Conservation (phyloP, 1,284 basidiomycete species). For the Pseudozyma hubeiensis region DNA sequence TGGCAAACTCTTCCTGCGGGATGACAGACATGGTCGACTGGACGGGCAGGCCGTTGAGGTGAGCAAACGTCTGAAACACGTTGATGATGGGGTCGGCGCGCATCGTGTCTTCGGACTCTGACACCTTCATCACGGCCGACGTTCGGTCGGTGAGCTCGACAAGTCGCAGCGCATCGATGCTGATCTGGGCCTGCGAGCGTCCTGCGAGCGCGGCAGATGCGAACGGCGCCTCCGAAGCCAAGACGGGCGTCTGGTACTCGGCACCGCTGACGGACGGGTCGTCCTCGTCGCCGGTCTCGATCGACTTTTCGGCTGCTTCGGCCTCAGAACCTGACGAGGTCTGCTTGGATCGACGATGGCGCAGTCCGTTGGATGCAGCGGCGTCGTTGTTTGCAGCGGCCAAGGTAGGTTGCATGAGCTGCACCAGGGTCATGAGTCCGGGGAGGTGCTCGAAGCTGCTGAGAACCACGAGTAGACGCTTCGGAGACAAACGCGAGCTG, state of each 20-base stretch:
- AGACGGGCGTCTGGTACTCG: conserved; percentile 40
- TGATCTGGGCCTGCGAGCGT: conserved; percentile 43
- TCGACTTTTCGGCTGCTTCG: conserved; percentile 23
- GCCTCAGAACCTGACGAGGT: conserved; percentile 25
- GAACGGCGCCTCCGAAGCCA: conserved; percentile 41
- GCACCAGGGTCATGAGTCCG: conserved; percentile 72
- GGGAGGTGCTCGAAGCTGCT: conserved; percentile 87
- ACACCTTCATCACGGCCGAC: conserved; percentile 84
- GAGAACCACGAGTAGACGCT: conserved; percentile 83
- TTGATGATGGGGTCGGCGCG: conserved; percentile 82
- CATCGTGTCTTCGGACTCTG: conserved; percentile 76
- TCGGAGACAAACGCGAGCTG: conserved; percentile 30
- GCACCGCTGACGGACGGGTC: conserved; percentile 35
- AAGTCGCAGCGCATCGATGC: conserved; percentile 58
- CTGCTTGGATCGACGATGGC: conserved; percentile 28
- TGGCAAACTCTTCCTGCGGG: conserved; percentile 78
- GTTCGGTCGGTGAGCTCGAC: conserved; percentile 84
- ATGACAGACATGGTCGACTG: conserved; percentile 76
- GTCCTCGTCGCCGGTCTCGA: conserved; percentile 28
- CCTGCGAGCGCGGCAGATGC: conserved; percentile 18
- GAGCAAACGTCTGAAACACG: conserved; percentile 83
- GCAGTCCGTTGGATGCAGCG: conserved; percentile 15
- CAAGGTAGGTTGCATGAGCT: conserved; percentile 70
- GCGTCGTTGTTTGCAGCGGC: conserved; percentile 26
- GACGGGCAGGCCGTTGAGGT: conserved; percentile 78